Conservation (phyloP, 805 yeast genomes). For the Ascoidea rubescens region DNA sequence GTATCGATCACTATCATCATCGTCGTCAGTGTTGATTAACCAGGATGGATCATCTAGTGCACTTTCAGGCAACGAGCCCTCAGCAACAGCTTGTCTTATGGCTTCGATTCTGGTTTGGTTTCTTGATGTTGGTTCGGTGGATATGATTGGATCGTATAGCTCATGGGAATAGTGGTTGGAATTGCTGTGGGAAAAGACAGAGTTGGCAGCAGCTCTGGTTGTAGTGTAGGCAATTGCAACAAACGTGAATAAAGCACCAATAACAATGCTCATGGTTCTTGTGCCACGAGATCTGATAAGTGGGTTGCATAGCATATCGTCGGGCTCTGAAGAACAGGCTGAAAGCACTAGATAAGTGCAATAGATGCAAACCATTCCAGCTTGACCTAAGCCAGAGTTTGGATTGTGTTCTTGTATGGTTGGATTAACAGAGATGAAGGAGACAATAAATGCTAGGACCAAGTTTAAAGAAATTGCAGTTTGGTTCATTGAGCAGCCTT, state of each 20-base stretch:
- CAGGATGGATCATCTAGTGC: constrained; percentile 68
- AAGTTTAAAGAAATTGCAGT: constrained; percentile 73
- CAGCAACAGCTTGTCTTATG: constrained; percentile 87
- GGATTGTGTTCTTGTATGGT: constrained; percentile 86
- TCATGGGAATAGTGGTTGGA: constrained; percentile 5
- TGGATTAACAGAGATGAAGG: constrained; percentile 66
- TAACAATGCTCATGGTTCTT: constrained; percentile 69
- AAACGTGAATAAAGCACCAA: constrained; percentile 90
- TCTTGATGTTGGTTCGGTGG: constrained; percentile 39
- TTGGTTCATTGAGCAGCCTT: constrained; percentile 80
- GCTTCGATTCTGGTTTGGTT: constrained; percentile 78
- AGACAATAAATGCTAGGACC: constrained; percentile 45
- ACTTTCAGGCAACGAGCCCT: constrained; percentile 87
- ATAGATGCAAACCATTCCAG: constrained; percentile 89
- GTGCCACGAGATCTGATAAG: constrained; percentile 81
- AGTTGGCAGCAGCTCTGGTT: constrained; percentile 85
- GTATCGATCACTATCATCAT: constrained; percentile 24
- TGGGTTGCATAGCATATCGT: constrained; percentile 86
- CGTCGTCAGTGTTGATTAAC: constrained; percentile 29
- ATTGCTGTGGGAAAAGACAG: constrained; percentile 37
- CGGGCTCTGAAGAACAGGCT: constrained; percentile 95
- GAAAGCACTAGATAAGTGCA: constrained; percentile 84
- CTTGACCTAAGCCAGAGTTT: constrained; percentile 90
- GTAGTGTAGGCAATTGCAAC: constrained; percentile 95
- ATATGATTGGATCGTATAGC: constrained; percentile 17